Conservation (phyloP, 2,329 filamentous ascomycete genomes). For the Fusarium tanahbumbuense region DNA sequence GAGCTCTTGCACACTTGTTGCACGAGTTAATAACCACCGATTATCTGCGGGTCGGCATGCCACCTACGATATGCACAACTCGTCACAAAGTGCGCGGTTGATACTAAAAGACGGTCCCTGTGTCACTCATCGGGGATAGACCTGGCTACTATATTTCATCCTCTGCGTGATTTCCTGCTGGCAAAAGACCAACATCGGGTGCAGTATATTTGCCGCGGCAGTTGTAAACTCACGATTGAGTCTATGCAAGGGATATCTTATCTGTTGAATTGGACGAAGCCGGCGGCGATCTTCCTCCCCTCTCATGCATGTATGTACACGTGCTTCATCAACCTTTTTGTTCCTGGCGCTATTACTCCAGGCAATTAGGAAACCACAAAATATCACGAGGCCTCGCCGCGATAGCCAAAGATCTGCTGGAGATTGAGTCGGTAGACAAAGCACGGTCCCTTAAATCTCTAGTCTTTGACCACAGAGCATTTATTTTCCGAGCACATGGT, state of each 20-base stretch:
- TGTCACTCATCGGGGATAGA: background rate
- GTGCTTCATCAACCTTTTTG: constrained; percentile 14
- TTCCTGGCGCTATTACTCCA: background rate
- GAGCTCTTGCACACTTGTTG: constrained; percentile 12
- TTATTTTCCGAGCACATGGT: constrained; percentile 29
- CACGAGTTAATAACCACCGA: constrained; percentile 7
- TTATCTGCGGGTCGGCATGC: constrained; percentile 25
- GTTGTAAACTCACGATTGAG: constrained; percentile 8
- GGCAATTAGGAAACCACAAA: background rate
- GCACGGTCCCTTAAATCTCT: background rate
- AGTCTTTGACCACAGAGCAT: constrained; percentile 14
- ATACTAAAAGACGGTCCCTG: background rate
- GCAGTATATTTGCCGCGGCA: constrained; percentile 11
- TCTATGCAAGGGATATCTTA: constrained; percentile 7
- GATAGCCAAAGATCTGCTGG: background rate
- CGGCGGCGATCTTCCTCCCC: constrained; percentile 10
- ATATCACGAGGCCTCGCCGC: constrained; percentile 12
- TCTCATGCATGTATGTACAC: constrained; percentile 12
- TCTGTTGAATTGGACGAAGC: background rate
- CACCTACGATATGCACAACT: constrained; percentile 12
- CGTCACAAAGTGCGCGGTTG: background rate
- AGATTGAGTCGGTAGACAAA: constrained; percentile 9
- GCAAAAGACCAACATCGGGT: constrained; percentile 20
- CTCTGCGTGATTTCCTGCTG: background rate
- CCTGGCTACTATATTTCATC: background rate